Evolutionary conservation across 1,139 yeast genomes (phyloP).

Genomic region (Lodderomyces metapsilosis): DNA sequence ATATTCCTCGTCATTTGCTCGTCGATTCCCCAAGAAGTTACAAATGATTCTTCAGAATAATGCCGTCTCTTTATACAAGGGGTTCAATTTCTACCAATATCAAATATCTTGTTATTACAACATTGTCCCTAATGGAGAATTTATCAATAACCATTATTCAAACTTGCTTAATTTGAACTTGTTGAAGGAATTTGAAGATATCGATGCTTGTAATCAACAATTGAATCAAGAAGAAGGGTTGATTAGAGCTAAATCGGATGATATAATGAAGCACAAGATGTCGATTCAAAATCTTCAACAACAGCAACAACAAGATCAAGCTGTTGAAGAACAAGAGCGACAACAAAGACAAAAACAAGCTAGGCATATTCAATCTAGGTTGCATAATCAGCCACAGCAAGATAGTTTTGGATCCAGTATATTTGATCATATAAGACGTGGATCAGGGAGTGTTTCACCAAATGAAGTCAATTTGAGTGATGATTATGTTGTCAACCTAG

Average conservation of each 20-base stretch:
- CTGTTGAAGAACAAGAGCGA: conserved; percentile 1
- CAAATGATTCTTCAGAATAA: conserved; percentile 36
- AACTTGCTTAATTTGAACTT: conserved; percentile 37
- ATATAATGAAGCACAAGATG: conserved; percentile 32
- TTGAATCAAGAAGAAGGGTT: conserved; percentile 28
- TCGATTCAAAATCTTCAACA: conserved; percentile 29
- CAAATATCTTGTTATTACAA: conserved; percentile 45
- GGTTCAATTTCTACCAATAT: conserved; percentile 37
- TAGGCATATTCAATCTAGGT: conserved; percentile 5
- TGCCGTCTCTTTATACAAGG: conserved; percentile 35
- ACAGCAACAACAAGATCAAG: conserved; percentile 12
- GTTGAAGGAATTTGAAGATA: conserved; percentile 39
- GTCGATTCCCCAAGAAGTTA: conserved; percentile 34
- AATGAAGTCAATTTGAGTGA: conserved; percentile 10
- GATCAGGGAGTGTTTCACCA: conserved; percentile 16
- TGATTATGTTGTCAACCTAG: conserved; percentile 1
- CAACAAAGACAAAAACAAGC: conserved; percentile 19
- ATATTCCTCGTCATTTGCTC: conserved; percentile 21
- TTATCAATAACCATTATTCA: conserved; percentile 38
- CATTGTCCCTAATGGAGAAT: conserved; percentile 27
- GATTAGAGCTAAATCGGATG: conserved; percentile 31
- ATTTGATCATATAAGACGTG: conserved; percentile 14
- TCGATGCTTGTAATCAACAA: conserved; percentile 31
- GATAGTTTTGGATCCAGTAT: conserved; percentile 11
- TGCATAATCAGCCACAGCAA: conserved; percentile 3